phyloP scores from a whole-genome alignment of 257 asterid species.

The Salvia hispanica region DNA sequence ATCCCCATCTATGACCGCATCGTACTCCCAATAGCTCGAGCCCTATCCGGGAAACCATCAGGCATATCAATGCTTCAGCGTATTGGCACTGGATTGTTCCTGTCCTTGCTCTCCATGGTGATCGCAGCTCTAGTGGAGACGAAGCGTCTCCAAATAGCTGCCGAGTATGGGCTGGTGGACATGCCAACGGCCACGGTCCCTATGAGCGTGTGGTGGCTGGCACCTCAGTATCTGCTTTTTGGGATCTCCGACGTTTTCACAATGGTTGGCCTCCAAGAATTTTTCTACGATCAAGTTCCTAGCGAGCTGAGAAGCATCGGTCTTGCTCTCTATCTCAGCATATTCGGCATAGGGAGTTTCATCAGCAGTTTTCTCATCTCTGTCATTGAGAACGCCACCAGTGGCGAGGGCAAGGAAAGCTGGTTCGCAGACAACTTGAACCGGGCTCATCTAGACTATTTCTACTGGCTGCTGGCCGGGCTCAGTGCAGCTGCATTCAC shows the following conservation, averaged over 20 bases:
- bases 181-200: constrained; percentile 49
- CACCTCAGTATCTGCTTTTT: constrained; percentile 53
- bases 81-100: constrained; percentile 48
- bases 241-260: constrained; percentile 59
- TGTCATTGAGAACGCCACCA: constrained; percentile 43
- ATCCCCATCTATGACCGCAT: constrained; percentile 58
- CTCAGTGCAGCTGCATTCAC: constrained; percentile 38
- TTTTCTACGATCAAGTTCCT: constrained; percentile 71
- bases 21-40: constrained; percentile 53
- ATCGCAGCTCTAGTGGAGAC: constrained; percentile 59
- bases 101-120: constrained; percentile 46
- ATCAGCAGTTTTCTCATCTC: constrained; percentile 62
- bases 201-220: constrained; percentile 72
- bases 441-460: constrained; percentile 66
- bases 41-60: constrained; percentile 45
- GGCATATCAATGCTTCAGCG: constrained; percentile 68
- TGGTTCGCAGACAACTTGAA: constrained; percentile 71
- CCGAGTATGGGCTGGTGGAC: constrained; percentile 44
- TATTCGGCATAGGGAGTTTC: constrained; percentile 61
- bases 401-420: constrained; percentile 40
- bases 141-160: constrained; percentile 49
- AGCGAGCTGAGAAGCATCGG: constrained; percentile 55
- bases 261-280: constrained; percentile 63
- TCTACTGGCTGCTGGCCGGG: constrained; percentile 66
- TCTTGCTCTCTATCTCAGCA: constrained; percentile 55